These are phyloP conservation scores for Leccinum truebloodii DNA, from an alignment of 768 basidiomycete genomes.

Conservation along the genomic window DNA sequence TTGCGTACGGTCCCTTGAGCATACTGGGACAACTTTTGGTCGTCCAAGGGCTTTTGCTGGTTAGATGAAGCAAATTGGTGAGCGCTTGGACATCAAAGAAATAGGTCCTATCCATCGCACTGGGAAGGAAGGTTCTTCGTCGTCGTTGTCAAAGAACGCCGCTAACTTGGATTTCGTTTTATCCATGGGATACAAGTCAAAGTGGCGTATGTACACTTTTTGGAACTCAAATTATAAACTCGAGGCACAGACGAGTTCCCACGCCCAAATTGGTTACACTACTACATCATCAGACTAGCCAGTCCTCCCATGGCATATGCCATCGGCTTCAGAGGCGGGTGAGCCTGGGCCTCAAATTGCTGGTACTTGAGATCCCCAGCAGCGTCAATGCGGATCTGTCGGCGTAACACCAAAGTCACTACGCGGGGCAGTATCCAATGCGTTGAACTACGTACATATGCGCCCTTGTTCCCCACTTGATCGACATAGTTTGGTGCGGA, in stretches of 20 bases:
- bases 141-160: slow-evolving; percentile 83
- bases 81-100: slow-evolving; percentile 51
- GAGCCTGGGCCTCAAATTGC: slow-evolving; percentile 83
- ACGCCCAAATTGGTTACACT: slow-evolving; percentile 11
- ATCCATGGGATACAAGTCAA: slow-evolving; percentile 27
- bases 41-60: slow-evolving; percentile 85
- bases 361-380: slow-evolving; percentile 70
- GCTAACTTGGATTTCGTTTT: slow-evolving; percentile 54
- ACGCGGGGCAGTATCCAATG: slow-evolving; percentile 1
- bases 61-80: slow-evolving; percentile 54
- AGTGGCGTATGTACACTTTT: slow-evolving; percentile 1
- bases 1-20: slow-evolving; percentile 85
- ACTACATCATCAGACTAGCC: slow-evolving; percentile 68
- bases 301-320: slow-evolving; percentile 76
- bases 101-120: slow-evolving; percentile 85
- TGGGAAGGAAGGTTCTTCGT: slow-evolving; percentile 85
- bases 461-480: slow-evolving; percentile 89
- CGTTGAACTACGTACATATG: slow-evolving; percentile 61
- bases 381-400: slow-evolving; percentile 80
- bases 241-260: slow-evolving; percentile 22
- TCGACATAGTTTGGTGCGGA: slow-evolving; percentile 96
- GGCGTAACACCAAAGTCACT: slow-evolving; percentile 6
- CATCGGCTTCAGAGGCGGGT: slow-evolving; percentile 93
- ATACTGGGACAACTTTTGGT: slow-evolving; percentile 84
- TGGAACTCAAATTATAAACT: background rate